Conservation (phyloP, 768 basidiomycete genomes). For the Termitomyces bulborhizus region DNA sequence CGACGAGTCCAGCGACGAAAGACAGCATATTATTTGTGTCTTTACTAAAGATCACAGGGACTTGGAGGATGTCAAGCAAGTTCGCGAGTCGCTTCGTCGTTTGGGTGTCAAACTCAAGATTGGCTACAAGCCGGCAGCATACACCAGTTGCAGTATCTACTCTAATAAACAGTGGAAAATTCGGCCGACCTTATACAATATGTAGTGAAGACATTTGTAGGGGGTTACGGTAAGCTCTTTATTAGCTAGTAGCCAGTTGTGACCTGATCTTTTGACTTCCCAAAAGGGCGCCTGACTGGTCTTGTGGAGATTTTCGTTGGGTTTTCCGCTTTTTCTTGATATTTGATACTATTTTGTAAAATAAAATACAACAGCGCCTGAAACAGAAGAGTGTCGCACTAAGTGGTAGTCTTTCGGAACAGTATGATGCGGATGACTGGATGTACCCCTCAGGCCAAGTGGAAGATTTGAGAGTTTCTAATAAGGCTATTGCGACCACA, state of each 20-base stretch:
- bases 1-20: slow-evolving; percentile 3
- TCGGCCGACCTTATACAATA: background rate
- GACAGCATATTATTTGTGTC: slow-evolving; percentile 12
- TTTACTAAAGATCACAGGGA: slow-evolving; percentile 13
- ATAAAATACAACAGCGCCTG: too few relatives aligned
- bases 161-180: background rate
- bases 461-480: too few relatives aligned
- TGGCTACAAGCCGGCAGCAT: slow-evolving; percentile 15
- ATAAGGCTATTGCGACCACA: too few relatives aligned
- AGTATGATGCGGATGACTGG: too few relatives aligned
- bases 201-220: background rate
- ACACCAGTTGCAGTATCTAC: slow-evolving; percentile 7
- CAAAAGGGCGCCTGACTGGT: background rate
- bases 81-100: slow-evolving; percentile 10
- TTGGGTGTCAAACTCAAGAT: slow-evolving; percentile 13
- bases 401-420: too few relatives aligned
- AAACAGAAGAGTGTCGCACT: too few relatives aligned
- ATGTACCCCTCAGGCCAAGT: too few relatives aligned
- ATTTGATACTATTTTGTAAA: too few relatives aligned
- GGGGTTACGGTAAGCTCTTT: background rate
- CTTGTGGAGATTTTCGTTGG: too few relatives aligned
- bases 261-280: background rate
- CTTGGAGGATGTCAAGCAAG: slow-evolving; percentile 4
- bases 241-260: too few relatives aligned
- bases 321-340: too few relatives aligned